Base-by-base conservation (phyloP, 2,329 filamentous ascomycete genomes). In the Colletotrichum theobromicola region DNA sequence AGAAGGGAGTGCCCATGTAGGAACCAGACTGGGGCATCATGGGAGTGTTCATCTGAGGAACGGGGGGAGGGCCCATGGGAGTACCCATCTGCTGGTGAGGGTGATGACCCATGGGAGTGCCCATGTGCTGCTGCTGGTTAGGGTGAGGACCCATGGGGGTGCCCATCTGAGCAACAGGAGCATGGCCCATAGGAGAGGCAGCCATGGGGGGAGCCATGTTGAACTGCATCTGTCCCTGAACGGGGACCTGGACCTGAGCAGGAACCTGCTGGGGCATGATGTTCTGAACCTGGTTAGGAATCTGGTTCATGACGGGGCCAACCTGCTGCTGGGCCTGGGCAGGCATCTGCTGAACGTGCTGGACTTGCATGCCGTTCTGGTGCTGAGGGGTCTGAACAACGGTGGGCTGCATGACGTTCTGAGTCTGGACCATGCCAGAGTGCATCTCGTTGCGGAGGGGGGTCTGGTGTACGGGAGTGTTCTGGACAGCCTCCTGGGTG, bases 11-110 rank as follows among this genome's bases (percentile, higher is more conserved):
- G 61, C 37, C 66, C 32, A 67, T 21, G 35, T 53, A 65, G 46
- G 71, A 32, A 60, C 37, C 71, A 62, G 46, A 72, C 18, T 9
- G 32, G 16, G 55, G 58, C 55, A 62, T n/a, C 73, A 75, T 74
- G 32, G 70, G 70, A n/a, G 64, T 35, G 21, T 50, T 60, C 42
- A 65, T 68, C 64, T 73, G 69, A n/a, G 34, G 46, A 74, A 60
- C 70, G 34, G 6, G 34, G 24, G 53, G 55, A 30, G 57, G 57
- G 57, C 57, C 57, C 37, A 70, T 35, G 35, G 66, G 37, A 28
- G 62, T 30, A 30, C 30, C 30, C 30, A 64, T 67, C 64, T 73
- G 69, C 13, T 28, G 46, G 64, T 58, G 73, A 26, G 9, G 53
- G 5, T 34, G 55, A n/a, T 28, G 57, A 10, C 57, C 57, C 37